Evolutionary conservation across 331 rosid species (phyloP), one percentile per base, ranked within the genome.

Genomic region (Quercus phellos): DNA sequence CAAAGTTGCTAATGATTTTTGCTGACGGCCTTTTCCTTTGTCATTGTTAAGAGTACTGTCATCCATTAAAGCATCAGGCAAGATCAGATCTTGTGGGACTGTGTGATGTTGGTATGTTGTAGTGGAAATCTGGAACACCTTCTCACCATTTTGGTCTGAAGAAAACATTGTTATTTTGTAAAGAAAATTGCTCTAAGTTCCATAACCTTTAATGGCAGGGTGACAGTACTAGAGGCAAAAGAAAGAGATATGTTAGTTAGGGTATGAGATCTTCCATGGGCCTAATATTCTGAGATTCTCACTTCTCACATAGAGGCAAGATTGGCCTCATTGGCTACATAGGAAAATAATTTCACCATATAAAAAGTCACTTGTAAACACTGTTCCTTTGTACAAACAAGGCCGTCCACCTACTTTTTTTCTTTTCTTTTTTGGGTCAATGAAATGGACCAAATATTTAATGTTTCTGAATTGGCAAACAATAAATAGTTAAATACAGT

Each of bases 51-150:
- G 13, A 72, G 6, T 32, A 22, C 58, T n/a, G 76, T 11, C 46
- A 30, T 81, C 78, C 75, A 67, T n/a, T 32, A 72, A 56, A 79
- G 68, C 75, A 16, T 68, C 18, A 35, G 82, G 29, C 51, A 38
- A 55, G 38, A 73, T 74, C 71, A 81, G 80, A 77, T 84, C 80
- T 61, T 74, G 54, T 74, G 53, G 68, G 79, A 51, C 18, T 58
- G 55, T 55, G 22, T 27, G 64, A 26, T 59, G 74, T 27, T 68
- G 46, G 38, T 22, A 50, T 63, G 58, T 35, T 56, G 29, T 69
- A 59, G 14, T 51, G 46, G 80, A 79, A 16, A 74, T 19, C 27
- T 22, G 32, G 68, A 54, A 51, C 73, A 58, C 68, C 79, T 27
- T 32, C 30, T 73, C 63, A 27, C 42, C 30, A 55, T 51, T 59